These are phyloP conservation scores for Thermoascus crustaceus DNA, from an alignment of 2,329 filamentous ascomycete genomes.

Conservation along the genomic window DNA sequence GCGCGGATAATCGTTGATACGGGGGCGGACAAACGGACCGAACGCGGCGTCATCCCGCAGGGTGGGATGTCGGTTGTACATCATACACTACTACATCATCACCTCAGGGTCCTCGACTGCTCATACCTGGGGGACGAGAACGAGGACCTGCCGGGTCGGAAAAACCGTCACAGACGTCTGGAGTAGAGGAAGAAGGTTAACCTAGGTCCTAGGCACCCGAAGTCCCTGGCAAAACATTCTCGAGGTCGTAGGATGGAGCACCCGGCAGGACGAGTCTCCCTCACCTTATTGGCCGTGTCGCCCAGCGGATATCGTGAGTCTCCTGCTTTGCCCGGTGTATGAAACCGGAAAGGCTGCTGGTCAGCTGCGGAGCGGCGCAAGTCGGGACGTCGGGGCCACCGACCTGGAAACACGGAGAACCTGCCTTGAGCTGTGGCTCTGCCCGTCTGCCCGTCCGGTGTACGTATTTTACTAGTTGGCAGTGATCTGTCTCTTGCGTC, in stretches of 20 bases:
- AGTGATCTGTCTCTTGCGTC: conserved; percentile 23
- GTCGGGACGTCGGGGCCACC: conserved; percentile 15
- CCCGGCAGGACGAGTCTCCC: conserved; percentile 12
- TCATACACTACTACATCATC: conserved; percentile 12
- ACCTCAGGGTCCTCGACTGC: neutral
- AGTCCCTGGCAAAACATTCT: conserved; percentile 21
- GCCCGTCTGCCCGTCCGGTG: conserved; percentile 24
- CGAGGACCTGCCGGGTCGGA: no score
- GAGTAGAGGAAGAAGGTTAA: conserved; percentile 8
- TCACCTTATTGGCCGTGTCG: conserved; percentile 20
- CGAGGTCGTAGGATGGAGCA: conserved; percentile 18
- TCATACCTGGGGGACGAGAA: neutral
- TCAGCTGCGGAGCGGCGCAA: conserved; percentile 22
- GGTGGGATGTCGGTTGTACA: conserved; percentile 6
- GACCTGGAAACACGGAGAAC: conserved; percentile 7
- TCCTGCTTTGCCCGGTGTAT: conserved; percentile 38
- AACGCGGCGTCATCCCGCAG: conserved; percentile 9
- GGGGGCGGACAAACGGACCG: conserved; percentile 3
- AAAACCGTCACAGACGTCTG: neutral
- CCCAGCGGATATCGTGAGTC: conserved; percentile 26
- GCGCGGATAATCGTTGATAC: conserved; percentile 1
- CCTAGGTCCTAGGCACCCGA: conserved; percentile 14
- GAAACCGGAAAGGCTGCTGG: conserved; percentile 31
- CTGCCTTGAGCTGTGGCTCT: conserved; percentile 9
- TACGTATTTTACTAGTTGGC: conserved; percentile 12